A percentile compares a stretch with the other conserved stretches of the same genome.
These are phyloP conservation scores for Xylaria arbuscula DNA, from an alignment of 2,329 filamentous ascomycete genomes.

Conservation along the genomic window DNA sequence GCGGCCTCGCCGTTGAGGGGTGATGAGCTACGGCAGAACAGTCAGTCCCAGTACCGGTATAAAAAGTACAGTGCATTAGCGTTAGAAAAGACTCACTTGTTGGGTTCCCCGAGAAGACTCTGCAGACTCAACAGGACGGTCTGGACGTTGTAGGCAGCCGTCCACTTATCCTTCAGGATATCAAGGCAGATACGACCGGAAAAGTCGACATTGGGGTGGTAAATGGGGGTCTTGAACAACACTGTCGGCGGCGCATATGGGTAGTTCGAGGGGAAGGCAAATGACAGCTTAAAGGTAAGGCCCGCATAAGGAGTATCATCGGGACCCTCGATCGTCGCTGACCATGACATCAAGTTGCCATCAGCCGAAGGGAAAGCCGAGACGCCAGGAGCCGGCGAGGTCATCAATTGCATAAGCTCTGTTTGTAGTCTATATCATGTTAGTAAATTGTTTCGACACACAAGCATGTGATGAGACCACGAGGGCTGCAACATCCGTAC, in stretches of 20 bases:
- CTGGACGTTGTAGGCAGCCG: constrained; percentile 95
- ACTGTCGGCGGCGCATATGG: constrained; percentile 92
- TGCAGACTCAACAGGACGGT: constrained; percentile 93
- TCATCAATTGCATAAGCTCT: constrained; percentile 98
- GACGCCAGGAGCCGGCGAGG: constrained; percentile 89
- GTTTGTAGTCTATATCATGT: constrained; percentile 79
- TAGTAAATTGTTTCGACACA: constrained; percentile 2
- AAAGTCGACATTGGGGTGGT: constrained; percentile 99
- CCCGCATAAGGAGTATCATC: constrained; percentile 90
- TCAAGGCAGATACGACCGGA: constrained; percentile 96
- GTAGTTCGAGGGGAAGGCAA: constrained; percentile 91
- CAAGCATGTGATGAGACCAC: constrained; percentile 32
- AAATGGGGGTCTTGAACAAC: constrained; percentile 97
- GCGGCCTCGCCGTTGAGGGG: constrained; percentile 96
- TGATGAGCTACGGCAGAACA: constrained; percentile 73
- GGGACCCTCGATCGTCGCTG: constrained; percentile 91
- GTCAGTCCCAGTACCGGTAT: neutral
- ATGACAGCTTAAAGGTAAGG: constrained; percentile 90
- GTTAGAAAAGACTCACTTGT: constrained; percentile 79
- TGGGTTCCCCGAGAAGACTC: constrained; percentile 94
- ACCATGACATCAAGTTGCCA: constrained; percentile 92
- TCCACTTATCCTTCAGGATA: constrained; percentile 99
- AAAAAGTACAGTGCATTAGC: neutral
- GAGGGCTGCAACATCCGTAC: constrained; percentile 55
- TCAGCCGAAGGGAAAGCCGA: constrained; percentile 93